Evolutionary conservation across 495 filamentous ascomycete species (phyloP).

Genomic region (Penicillium riverlandense): DNA sequence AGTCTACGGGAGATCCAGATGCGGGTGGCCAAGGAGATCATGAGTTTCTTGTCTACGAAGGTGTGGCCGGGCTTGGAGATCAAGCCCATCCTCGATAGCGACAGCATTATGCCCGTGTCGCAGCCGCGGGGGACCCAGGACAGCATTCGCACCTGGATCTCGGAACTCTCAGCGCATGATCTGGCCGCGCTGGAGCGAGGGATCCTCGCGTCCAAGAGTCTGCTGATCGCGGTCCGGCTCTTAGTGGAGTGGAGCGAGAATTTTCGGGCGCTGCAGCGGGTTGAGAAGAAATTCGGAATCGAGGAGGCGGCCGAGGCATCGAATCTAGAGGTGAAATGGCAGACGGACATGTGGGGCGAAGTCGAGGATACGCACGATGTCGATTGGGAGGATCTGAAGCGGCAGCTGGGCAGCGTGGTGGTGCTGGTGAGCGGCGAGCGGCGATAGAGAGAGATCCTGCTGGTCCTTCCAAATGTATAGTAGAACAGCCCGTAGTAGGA

Average conservation of each 20-base stretch:
- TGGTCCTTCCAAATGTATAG: not conserved
- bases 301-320: slow-evolving; percentile 67
- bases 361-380: slow-evolving; percentile 99
- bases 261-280: slow-evolving; percentile 37
- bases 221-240: slow-evolving; percentile 69
- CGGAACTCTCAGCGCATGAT: slow-evolving; percentile 63
- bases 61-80: slow-evolving; percentile 87
- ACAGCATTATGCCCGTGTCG: slow-evolving; percentile 60
- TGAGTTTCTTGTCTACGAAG: slow-evolving; percentile 57
- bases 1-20: slow-evolving; percentile 68
- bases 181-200: slow-evolving; percentile 80
- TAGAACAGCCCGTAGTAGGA: not conserved
- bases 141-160: slow-evolving; percentile 74
- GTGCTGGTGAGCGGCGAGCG: slow-evolving; percentile 61
- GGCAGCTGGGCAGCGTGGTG: slow-evolving; percentile 83
- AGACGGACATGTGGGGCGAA: slow-evolving; percentile 87
- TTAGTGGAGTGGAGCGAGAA: slow-evolving; percentile 85
- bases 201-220: slow-evolving; percentile 76
- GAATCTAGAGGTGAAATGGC: slow-evolving; percentile 82
- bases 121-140: slow-evolving; percentile 69
- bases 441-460: slow-evolving; percentile 9
- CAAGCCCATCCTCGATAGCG: slow-evolving; percentile 61
- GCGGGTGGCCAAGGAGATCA: slow-evolving; percentile 55
- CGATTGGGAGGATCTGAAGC: slow-evolving; percentile 79
- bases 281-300: slow-evolving; percentile 37